phyloP scores from a whole-genome alignment of 2,329 filamentous ascomycete genomes.

The Cordyceps javanica region DNA sequence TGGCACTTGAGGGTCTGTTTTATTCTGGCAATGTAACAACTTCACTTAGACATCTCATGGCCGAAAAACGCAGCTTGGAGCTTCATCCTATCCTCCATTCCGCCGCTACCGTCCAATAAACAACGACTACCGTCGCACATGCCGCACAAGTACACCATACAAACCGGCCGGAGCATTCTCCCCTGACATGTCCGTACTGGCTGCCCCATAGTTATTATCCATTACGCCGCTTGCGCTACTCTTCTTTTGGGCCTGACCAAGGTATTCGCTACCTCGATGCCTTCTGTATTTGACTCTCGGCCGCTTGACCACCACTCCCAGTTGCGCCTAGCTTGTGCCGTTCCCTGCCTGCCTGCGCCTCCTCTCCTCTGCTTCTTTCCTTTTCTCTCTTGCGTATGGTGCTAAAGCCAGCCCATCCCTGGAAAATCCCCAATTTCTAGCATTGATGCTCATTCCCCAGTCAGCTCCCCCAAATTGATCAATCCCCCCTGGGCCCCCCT shows the following conservation, averaged over 20 bases:
- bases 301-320: neutral
- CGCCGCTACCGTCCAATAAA: slow-evolving; percentile 6
- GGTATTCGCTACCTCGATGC: neutral
- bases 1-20: too few relatives aligned
- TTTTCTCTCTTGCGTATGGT: neutral
- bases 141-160: neutral
- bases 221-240: neutral
- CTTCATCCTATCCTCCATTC: neutral
- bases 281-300: too few relatives aligned
- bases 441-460: neutral
- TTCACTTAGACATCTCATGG: neutral
- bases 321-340: neutral
- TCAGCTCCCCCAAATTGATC: neutral
- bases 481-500: neutral
- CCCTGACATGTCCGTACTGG: too few relatives aligned
- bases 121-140: neutral
- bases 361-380: neutral
- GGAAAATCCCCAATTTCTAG: neutral
- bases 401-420: neutral
- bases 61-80: neutral
- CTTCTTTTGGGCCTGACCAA: neutral
- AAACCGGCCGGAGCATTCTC: neutral
- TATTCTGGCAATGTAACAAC: too few relatives aligned
- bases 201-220: too few relatives aligned
- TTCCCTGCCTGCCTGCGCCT: neutral